Base-by-base conservation (phyloP, 306 rosid species). In the Dryas octopetala region DNA sequence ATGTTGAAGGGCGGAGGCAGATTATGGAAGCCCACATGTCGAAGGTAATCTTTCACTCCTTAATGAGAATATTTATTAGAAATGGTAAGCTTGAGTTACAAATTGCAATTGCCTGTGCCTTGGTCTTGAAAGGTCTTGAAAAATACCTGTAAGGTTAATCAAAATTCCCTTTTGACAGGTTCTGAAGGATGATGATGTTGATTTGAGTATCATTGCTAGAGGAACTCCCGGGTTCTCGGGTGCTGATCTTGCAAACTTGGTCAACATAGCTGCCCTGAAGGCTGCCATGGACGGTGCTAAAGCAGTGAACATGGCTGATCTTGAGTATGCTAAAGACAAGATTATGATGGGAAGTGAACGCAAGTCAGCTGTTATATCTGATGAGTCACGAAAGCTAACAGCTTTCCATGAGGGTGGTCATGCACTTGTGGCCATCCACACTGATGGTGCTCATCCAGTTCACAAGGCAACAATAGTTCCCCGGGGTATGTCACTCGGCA, bases 401-500 rank as follows among this genome's bases (percentile, higher is more conserved):
- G 98, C 96, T 69, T 94, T 90, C 71, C 98, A 91, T 44, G 97
- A 94, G 86, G 95, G 95, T 55, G 97, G 97, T 9, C 98, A 90
- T 78, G 97, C 97, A 69, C 93, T 94, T 54, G 98, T 91, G 80
- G 97, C 98, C 68, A 68, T 90, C 74, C 88, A 91, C 77, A 88
- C 97, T 1, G 95, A 86, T 63, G 97, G 95, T 9, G 98, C 98
- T 12, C 88, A 79, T 74, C 90, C 97, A 48, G 88, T 91, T 76
- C 96, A 94, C 81, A 94, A 94, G 85, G 97, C 98, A 68, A 91
- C 97, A 49, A 88, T 91, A 69, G 97, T 94, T 75, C 98, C 97
- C 16, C 87, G 98, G 52, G 96, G 98, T 46, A 83, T 68, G 91
- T 63, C 98, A 60, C 97, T 91, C 68, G 98, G 98, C 73, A 94